A percentile compares a stretch with the other conserved stretches of the same genome.
phyloP scores from a whole-genome alignment of 164 flowering plant genomes.

The Protea cynaroides region DNA sequence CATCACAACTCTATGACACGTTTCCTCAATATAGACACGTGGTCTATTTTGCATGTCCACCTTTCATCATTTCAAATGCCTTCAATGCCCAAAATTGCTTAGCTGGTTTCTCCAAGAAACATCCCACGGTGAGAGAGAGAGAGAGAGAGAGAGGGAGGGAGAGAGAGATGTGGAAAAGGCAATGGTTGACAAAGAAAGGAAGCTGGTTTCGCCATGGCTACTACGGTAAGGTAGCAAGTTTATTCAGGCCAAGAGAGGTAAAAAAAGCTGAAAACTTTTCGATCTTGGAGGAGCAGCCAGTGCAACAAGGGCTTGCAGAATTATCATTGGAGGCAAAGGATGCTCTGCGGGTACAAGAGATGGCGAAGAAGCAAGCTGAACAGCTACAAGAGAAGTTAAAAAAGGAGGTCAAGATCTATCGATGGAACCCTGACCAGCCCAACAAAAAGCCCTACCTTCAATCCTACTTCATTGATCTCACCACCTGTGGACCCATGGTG shows the following conservation, averaged over 20 bases:
- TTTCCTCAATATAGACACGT: neutral
- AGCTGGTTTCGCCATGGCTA: constrained; percentile 8
- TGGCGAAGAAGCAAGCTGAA: too few relatives aligned
- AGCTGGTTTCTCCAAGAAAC: neutral
- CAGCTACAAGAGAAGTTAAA: constrained; percentile 2
- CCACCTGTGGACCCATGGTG: constrained; percentile 75
- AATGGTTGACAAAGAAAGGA: neutral
- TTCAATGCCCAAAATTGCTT: neutral
- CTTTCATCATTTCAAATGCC: neutral
- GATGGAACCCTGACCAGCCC: constrained; percentile 66
- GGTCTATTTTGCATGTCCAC: neutral
- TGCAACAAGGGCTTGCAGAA: constrained; percentile 42
- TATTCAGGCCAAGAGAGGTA: constrained; percentile 2
- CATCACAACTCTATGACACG: neutral
- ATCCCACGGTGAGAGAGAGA: neutral
- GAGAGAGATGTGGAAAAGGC: constrained; percentile 9
- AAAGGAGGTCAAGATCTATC: constrained; percentile 64
- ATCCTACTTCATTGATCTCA: constrained; percentile 56
- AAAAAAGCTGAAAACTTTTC: constrained; percentile 27
- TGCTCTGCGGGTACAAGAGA: too few relatives aligned
- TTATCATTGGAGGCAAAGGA: constrained; percentile 25
- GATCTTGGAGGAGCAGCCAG: constrained; percentile 42
- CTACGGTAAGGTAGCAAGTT: constrained; percentile 8
- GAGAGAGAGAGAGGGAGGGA: neutral
- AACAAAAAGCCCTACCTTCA: constrained; percentile 49